Evolutionary conservation across 495 filamentous ascomycete species (phyloP).

Genomic region (Lindgomyces ingoldianus): DNA sequence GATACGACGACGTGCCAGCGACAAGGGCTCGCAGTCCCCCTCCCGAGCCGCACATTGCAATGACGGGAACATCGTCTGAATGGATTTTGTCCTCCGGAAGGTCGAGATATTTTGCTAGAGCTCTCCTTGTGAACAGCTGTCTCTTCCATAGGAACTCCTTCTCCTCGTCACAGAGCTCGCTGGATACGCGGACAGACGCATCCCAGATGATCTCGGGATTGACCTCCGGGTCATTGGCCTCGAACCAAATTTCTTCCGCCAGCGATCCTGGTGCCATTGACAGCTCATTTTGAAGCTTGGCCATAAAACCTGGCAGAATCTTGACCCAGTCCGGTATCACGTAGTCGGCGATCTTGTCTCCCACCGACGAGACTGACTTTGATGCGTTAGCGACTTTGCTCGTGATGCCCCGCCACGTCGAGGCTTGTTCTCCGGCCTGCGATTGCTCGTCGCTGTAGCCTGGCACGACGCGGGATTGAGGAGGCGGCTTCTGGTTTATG

Average conservation of each 20-base stretch:
- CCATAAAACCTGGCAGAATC: slow-evolving; percentile 70
- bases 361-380: slow-evolving; percentile 47
- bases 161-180: slow-evolving; percentile 83
- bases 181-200: slow-evolving; percentile 77
- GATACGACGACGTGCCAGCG: slow-evolving; percentile 80
- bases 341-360: slow-evolving; percentile 65
- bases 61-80: slow-evolving; percentile 86
- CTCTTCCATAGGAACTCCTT: slow-evolving; percentile 66
- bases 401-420: slow-evolving; percentile 19
- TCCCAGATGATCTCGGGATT: slow-evolving; percentile 83
- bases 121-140: slow-evolving; percentile 63
- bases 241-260: slow-evolving; percentile 88
- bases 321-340: slow-evolving; percentile 83
- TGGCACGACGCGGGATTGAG: slow-evolving; percentile 28
- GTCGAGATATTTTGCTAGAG: slow-evolving; percentile 77
- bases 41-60: slow-evolving; percentile 91
- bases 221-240: slow-evolving; percentile 76
- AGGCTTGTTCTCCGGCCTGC: not conserved
- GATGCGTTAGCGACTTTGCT: slow-evolving; percentile 16
- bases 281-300: slow-evolving; percentile 85
- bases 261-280: slow-evolving; percentile 83
- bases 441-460: slow-evolving; percentile 6
- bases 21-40: slow-evolving; percentile 88
- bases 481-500: slow-evolving; percentile 30
- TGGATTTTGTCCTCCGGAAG: slow-evolving; percentile 79